phyloP scores from a whole-genome alignment of 169 alveolate species.

The Haemoproteus tartakovskyi region DNA sequence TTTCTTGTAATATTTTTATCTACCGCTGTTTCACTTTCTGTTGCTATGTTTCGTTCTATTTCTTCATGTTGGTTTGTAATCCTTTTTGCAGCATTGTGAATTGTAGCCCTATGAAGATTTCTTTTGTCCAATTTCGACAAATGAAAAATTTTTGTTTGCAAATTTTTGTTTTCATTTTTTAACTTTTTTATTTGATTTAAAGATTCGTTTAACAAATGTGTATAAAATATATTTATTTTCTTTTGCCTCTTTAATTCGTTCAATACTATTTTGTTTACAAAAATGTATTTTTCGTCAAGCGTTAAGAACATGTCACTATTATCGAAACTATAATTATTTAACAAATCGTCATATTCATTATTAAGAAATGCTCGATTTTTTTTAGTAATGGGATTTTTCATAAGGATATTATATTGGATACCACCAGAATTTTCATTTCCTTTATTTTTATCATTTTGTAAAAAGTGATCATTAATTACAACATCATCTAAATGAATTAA shows the following conservation, averaged over 20 bases:
- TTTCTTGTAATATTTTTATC: too few relatives aligned
- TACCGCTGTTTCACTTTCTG: too few relatives aligned
- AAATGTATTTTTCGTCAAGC: constrained; percentile 8
- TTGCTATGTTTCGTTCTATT: neutral
- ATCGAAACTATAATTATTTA: too few relatives aligned
- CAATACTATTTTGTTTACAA: constrained; percentile 26
- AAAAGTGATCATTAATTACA: neutral
- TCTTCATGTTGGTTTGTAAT: constrained; percentile 3
- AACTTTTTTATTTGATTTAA: constrained; percentile 19
- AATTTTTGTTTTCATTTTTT: constrained; percentile 39
- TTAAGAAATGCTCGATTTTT: too few relatives aligned
- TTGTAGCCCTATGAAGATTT: constrained; percentile 5
- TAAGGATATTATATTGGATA: too few relatives aligned
- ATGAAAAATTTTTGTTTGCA: constrained; percentile 24
- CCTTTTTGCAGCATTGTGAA: neutral
- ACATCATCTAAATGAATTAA: constrained; percentile 7
- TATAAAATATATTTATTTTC: constrained; percentile 48
- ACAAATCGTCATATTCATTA: too few relatives aligned
- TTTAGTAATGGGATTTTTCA: too few relatives aligned
- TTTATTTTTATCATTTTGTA: constrained; percentile 6
- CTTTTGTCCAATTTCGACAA: constrained; percentile 6
- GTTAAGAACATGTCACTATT: neutral
- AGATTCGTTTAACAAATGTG: constrained; percentile 17
- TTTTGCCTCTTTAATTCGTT: constrained; percentile 36
- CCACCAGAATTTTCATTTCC: too few relatives aligned